Evolutionary conservation across 352 stramenopile species (phyloP).

Genomic region (Phytophthora palmivora): DNA sequence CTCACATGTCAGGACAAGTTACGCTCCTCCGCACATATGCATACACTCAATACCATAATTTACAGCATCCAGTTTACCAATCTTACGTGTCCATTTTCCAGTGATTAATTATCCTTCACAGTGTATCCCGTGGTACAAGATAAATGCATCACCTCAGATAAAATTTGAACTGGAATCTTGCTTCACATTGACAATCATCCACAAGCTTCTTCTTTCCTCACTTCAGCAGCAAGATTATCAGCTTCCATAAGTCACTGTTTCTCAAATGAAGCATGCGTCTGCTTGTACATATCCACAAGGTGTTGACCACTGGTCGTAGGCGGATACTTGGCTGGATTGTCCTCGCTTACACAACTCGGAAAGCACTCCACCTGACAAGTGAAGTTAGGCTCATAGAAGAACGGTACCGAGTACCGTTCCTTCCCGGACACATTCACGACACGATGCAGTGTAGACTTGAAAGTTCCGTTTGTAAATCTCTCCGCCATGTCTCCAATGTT

Average conservation of each 20-base stretch:
- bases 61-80: background rate
- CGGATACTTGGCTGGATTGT: constrained; percentile 64
- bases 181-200: background rate
- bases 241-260: background rate
- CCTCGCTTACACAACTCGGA: constrained; percentile 56
- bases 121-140: no score
- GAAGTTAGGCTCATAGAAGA: constrained; percentile 84
- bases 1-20: background rate
- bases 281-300: constrained; percentile 77
- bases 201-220: background rate
- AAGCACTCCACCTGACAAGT: constrained; percentile 71
- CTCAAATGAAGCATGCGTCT: constrained; percentile 71
- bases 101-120: no score
- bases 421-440: constrained; percentile 66
- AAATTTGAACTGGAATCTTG: background rate
- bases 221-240: background rate
- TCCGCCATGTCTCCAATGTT: constrained; percentile 84
- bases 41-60: background rate
- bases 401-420: constrained; percentile 80
- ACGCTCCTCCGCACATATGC: no score
- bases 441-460: constrained; percentile 72
- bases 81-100: no score
- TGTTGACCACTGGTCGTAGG: constrained; percentile 79
- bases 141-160: no score
- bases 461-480: constrained; percentile 74